Base-by-base conservation (phyloP, 2,329 filamentous ascomycete genomes). In the Trichoderma koningiopsis region DNA sequence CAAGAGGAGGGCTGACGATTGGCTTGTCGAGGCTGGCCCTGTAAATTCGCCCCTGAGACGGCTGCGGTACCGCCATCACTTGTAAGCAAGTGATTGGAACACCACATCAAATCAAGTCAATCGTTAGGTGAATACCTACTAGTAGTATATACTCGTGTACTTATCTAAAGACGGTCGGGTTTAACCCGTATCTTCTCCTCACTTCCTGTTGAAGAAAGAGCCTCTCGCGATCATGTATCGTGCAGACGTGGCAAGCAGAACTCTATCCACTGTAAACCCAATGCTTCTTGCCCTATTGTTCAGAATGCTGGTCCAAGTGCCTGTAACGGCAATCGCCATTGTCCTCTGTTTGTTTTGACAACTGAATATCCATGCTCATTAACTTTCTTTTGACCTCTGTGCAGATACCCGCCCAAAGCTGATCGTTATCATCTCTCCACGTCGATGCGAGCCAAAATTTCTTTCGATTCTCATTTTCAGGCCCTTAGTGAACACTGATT, bases 1-100 rank as follows among this genome's bases (percentile, higher is more conserved):
- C 16, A 6, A n/a, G 19, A n/a, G 16, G 6, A 43, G 74, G 13
- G 70, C 86, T 3, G 83, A 83, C 16, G 66, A 77, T n/a, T 84
- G 83, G 79, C 73, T 86, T 57, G 77, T 81, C 47, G 79, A 86
- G 70, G 80, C 76, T 24, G 84, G 81, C n/a, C 86, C 86, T 73
- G 78, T 79, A 79, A 49, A 74, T 81, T 84, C 73, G 71, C 75
- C 14, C 72, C 74, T 1, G 72, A 47, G 19, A 75, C 43, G 75
- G 75, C 33, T 56, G 33, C 10, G 5, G 24, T 33, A 22, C 13
- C 55, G 33, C 14, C 16, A 35, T 27, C 10, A 16, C 6, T 52
- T 53, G 60, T 35, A 8, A 33, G 8, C 11, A 24, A 5, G 10
- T 24, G 8, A 22, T 24, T 49, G 11, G n/a, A 49, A 43, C 1